Evolutionary conservation across 1,284 basidiomycete genomes (phyloP).

Genomic region (Abortiporus biennis): DNA sequence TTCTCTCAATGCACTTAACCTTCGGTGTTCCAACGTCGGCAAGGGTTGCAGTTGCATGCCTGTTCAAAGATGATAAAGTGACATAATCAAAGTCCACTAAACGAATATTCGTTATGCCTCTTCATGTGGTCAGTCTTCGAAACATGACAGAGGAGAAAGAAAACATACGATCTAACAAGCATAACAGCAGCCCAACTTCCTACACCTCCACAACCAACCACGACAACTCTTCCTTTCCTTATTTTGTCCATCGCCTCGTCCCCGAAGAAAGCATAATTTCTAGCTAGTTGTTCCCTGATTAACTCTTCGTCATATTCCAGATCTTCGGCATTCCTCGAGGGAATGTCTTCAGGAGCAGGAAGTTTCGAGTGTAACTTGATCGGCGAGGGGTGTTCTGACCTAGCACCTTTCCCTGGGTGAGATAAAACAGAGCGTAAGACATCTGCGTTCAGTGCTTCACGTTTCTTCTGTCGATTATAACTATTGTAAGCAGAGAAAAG

Average conservation of each 20-base stretch:
- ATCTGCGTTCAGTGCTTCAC: slow-evolving; percentile 51
- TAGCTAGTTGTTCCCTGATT: slow-evolving; percentile 80
- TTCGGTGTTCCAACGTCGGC: slow-evolving; percentile 94
- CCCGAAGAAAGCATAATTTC: slow-evolving; percentile 95
- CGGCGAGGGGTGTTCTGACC: slow-evolving; percentile 7
- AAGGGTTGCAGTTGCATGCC: slow-evolving; percentile 90
- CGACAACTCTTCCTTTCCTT: slow-evolving; percentile 72
- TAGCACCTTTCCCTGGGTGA: slow-evolving; percentile 12
- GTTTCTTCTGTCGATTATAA: slow-evolving; percentile 39
- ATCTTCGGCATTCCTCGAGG: slow-evolving; percentile 7
- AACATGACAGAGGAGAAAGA: not conserved
- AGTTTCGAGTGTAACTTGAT: slow-evolving; percentile 7
- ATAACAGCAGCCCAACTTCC: slow-evolving; percentile 95
- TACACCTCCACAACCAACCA: slow-evolving; percentile 95
- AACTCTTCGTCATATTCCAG: slow-evolving; percentile 65
- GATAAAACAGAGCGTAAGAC: slow-evolving; percentile 43
- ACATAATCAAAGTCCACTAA: slow-evolving; percentile 91
- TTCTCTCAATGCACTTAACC: slow-evolving; percentile 76
- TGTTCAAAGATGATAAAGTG: slow-evolving; percentile 86
- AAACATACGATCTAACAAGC: slow-evolving; percentile 79
- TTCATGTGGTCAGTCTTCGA: slow-evolving; percentile 20
- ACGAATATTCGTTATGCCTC: slow-evolving; percentile 68
- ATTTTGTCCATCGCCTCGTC: slow-evolving; percentile 85
- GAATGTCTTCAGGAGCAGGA: slow-evolving; percentile 7
- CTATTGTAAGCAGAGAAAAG: slow-evolving; percentile 51